phyloP scores from a whole-genome alignment of 2,329 filamentous ascomycete species.

The Ceratocystis eucalypticola region DNA sequence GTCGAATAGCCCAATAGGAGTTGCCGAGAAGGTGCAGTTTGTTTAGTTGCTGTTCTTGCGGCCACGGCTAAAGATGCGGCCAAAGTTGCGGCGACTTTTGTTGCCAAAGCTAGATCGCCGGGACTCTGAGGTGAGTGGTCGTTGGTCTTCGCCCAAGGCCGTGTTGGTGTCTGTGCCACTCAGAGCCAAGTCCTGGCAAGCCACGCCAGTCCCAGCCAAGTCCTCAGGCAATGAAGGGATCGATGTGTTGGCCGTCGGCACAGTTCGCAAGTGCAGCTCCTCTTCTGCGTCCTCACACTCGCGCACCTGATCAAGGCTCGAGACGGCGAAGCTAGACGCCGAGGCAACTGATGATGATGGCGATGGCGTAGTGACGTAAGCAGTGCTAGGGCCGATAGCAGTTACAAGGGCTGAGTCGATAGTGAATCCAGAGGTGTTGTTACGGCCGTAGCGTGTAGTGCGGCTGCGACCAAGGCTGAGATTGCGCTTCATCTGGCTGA shows the following conservation, averaged over 20 bases:
- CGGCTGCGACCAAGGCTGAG: constrained; percentile 25
- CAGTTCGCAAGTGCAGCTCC: not conserved
- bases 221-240: not conserved
- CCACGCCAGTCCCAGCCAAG: not conserved
- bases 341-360: constrained; percentile 6
- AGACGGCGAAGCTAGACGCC: not conserved
- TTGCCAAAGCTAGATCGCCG: constrained; percentile 5
- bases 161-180: not conserved
- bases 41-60: constrained; percentile 15
- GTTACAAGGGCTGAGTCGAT: constrained; percentile 15
- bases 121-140: constrained; percentile 14
- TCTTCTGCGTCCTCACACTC: not conserved
- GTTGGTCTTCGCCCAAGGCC: not conserved
- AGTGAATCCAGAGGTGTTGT: constrained; percentile 9
- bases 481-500: constrained; percentile 30
- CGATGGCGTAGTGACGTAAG: constrained; percentile 5
- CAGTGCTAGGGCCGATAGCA: constrained; percentile 10
- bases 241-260: constrained; percentile 7
- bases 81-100: constrained; percentile 11
- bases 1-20: not conserved
- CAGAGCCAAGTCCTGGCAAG: not conserved
- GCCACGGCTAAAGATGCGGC: constrained; percentile 9
- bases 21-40: not conserved
- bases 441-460: constrained; percentile 6
- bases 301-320: not conserved